Percentiles rank a stretch among this genome's conserved stretches.
phyloP scores from a whole-genome alignment of 1,284 basidiomycete genomes.

The Malassezia pachydermatis region DNA sequence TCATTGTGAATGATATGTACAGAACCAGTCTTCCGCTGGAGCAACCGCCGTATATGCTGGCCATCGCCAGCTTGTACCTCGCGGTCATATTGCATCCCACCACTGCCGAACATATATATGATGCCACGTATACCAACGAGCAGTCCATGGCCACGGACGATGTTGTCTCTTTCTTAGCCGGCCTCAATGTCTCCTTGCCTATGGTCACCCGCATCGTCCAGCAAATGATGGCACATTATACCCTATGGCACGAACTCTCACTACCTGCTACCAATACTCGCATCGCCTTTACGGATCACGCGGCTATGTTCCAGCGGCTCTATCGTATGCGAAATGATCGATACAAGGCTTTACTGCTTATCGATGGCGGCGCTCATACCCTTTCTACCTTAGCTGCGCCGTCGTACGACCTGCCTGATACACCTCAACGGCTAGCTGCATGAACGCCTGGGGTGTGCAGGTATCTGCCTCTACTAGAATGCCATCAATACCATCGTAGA shows the following conservation, averaged over 20 bases:
- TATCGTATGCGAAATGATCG: slow-evolving; percentile 11
- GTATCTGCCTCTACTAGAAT: too few species aligned
- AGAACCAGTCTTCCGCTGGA: slow-evolving; percentile 78
- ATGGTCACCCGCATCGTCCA: slow-evolving; percentile 76
- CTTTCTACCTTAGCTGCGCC: too few species aligned
- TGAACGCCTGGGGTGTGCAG: too few species aligned
- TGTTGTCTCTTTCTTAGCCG: slow-evolving; percentile 60
- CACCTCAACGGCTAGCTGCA: too few species aligned
- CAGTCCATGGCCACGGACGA: not conserved
- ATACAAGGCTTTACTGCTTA: not conserved
- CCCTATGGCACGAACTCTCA: slow-evolving; percentile 49
- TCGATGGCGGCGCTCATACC: too few species aligned
- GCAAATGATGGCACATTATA: slow-evolving; percentile 79
- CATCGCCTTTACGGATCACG: not conserved
- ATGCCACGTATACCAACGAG: not conserved
- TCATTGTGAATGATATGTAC: slow-evolving; percentile 91
- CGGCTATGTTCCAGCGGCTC: slow-evolving; percentile 8
- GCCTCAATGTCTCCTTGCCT: slow-evolving; percentile 71
- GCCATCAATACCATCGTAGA: not conserved
- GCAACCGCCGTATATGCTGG: slow-evolving; percentile 86
- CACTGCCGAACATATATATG: not conserved
- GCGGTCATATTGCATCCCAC: slow-evolving; percentile 27
- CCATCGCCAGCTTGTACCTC: slow-evolving; percentile 78
- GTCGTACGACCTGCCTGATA: too few species aligned
- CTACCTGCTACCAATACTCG: not conserved